phyloP scores from a whole-genome alignment of 164 flowering plant genomes.

The Sedum album region DNA sequence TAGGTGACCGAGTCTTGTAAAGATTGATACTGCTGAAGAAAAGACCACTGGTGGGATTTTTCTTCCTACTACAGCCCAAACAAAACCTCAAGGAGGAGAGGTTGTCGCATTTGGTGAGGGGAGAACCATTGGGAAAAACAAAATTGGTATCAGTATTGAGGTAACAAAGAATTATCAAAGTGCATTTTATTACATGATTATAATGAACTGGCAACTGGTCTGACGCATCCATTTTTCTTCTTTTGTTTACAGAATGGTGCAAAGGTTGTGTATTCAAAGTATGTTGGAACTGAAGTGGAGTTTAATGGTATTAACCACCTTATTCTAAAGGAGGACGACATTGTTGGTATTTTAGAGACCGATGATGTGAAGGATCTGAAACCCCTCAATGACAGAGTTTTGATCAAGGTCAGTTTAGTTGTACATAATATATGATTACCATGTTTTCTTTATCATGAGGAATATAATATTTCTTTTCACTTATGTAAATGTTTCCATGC shows the following conservation, averaged over 20 bases:
- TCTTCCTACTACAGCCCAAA: too few species aligned
- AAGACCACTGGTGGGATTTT: too few species aligned
- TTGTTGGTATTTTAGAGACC: constrained; percentile 21
- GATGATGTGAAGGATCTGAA: too few species aligned
- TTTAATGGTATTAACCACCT: constrained; percentile 70
- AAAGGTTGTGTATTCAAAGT: constrained; percentile 82
- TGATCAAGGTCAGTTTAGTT: constrained; percentile 50
- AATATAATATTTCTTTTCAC: too few species aligned
- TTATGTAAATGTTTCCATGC: too few species aligned
- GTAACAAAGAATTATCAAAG: constrained; percentile 27
- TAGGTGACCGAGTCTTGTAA: constrained; percentile 71
- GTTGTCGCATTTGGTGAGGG: too few species aligned
- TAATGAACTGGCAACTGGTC: background rate
- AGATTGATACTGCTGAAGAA: too few species aligned
- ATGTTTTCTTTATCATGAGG: too few species aligned
- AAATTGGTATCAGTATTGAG: constrained; percentile 55
- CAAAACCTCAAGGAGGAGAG: too few species aligned
- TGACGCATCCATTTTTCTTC: background rate
- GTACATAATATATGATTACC: background rate
- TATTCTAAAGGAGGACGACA: constrained; percentile 83
- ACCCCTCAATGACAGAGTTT: constrained; percentile 30
- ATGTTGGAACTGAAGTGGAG: constrained; percentile 22
- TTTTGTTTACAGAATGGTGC: constrained; percentile 43
- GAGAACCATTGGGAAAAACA: constrained; percentile 39
- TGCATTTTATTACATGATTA: background rate